Evolutionary conservation across 2,329 filamentous ascomycete genomes (phyloP), one percentile per base, ranked within the genome.

Genomic region (Sarocladium oryzae): DNA sequence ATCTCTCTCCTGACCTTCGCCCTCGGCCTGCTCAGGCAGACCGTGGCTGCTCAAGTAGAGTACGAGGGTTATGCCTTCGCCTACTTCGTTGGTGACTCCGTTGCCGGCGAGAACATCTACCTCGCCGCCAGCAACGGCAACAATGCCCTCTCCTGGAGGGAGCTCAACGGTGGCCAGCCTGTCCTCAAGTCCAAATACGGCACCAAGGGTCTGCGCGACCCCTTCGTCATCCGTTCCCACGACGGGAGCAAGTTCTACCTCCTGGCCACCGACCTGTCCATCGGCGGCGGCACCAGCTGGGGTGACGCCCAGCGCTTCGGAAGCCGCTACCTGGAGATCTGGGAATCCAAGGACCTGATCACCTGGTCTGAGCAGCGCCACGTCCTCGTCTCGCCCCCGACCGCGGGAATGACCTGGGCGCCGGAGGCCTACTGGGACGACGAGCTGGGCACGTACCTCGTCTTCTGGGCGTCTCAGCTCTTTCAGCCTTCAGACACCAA

Each of bases 251-350:
- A 65, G 3, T 78, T 78, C 53, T 79, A 68, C 48, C 57, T 79
- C 13, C 66, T 79, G 16, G 75, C 75, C 0, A 79, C 76, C 0
- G 75, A 78, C 50, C 63, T 79, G 0, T 77, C 75, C 1, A 78
- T 78, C 49, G 76, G 76, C 1, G 75, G 73, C 6, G 76, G 76
- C 1, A 79, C 76, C 0, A 73, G 72, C 0, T 79, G 76, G 75
- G 67, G 62, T 10, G 66, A 71, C n/a, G 59, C 75, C 0, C 72
- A 77, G 2, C 66, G 69, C 13, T 67, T 57, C 0, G 76, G 75
- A 0, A 78, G 74, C 54, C 67, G 69, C 7, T 78, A 76, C 51
- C 66, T 79, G 2, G 73, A 78, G 54, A 64, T 79, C 4, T 79
- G 76, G 76, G 74, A 79, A 56, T 75, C 74, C 0, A 63, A 63